Base-by-base conservation (phyloP, 2,329 filamentous ascomycete genomes). In the Arthrobotrys musiformis region DNA sequence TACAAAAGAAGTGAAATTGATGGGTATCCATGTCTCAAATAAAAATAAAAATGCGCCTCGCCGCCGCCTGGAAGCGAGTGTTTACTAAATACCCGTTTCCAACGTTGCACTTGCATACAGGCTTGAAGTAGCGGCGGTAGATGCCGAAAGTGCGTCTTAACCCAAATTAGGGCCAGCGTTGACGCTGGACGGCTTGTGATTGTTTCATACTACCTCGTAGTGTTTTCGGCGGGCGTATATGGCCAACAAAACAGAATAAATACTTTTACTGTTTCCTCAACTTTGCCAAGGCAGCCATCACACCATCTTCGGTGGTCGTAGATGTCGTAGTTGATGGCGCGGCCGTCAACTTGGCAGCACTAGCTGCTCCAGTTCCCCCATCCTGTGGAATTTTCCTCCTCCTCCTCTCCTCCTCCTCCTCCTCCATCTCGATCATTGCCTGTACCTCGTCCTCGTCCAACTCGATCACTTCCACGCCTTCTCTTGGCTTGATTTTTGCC, bases 211-310 rank as follows among this genome's bases (percentile, higher is more conserved):
- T n/a, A n/a, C n/a, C n/a, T n/a, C n/a, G n/a, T n/a, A n/a, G n/a
- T n/a, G n/a, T n/a, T n/a, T n/a, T n/a, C n/a, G n/a, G n/a, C n/a
- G n/a, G n/a, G n/a, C 17, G 24, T 26, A 26, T 17, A 40, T 7
- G 22, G 33, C 19, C 54, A 58, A 58, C 54, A 58, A 58, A 58
- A n/a, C n/a, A n/a, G n/a, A 26, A 24, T 9, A 24, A 9, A 24
- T 40, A 44, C 62, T 24, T 19, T 30, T 37, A 72, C 15, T 84
- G 84, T 67, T 89, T 84, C 68, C 89, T 85, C 24, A 91, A 82
- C 79, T 84, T 89, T 6, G 89, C 89, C 76, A 91, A 81, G 15
- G 89, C 89, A 33, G 88, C 88, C 52, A 89, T 88, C 54, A 91
- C 83, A 1, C 89, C 89, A 52, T 86, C 64, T 7, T 42, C 75